Base-by-base conservation (phyloP, 768 basidiomycete genomes). In the Porphyrellus cyaneotinctus region DNA sequence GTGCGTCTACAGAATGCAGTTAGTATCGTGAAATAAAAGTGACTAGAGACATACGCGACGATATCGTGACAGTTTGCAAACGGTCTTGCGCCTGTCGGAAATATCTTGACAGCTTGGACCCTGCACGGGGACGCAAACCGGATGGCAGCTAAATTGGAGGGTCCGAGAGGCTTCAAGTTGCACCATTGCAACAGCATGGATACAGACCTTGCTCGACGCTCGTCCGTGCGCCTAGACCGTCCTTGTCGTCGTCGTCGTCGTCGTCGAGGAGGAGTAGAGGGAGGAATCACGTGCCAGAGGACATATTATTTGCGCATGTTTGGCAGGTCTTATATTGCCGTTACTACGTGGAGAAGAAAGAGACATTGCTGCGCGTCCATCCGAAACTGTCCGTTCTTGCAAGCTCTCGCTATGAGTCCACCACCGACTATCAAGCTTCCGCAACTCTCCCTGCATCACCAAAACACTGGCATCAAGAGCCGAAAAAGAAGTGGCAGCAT, bases 41-140 rank as follows among this genome's bases (percentile, higher is more conserved):
- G 18, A 48, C 37, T 38, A 22, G 47, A 67, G 17, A 67, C 80
- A 52, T 60, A 87, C 87, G 85, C 83, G 59, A 85, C 67, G 46
- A 85, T 71, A 13, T 85, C 81, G 0, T 82, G 81, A 47, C 74
- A 75, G 52, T 80, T 71, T 14, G 70, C 66, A 63, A 91, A 91
- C 12, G 87, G 88, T 32, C 70, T 74, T 1, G 77, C 72, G 51
- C 79, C 80, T 5, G 78, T 79, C n/a, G 87, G 85, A 62, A 87
- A 89, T 53, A 92, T 76, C 44, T 80, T 75, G 52, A 91, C 76
- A 0, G 78, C 80, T 2, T 80, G 76, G n/a, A 91, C 77, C 52
- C 80, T 81, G 18, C 90, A 80, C 0, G 87, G 83, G 0, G 76
- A 75, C 0, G 80, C 68, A 64, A 89, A 91, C n/a, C 88, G 79